Percentiles rank a stretch among this genome's conserved stretches.
Conservation (phyloP, 306 rosid species). For the Pueraria montana region DNA sequence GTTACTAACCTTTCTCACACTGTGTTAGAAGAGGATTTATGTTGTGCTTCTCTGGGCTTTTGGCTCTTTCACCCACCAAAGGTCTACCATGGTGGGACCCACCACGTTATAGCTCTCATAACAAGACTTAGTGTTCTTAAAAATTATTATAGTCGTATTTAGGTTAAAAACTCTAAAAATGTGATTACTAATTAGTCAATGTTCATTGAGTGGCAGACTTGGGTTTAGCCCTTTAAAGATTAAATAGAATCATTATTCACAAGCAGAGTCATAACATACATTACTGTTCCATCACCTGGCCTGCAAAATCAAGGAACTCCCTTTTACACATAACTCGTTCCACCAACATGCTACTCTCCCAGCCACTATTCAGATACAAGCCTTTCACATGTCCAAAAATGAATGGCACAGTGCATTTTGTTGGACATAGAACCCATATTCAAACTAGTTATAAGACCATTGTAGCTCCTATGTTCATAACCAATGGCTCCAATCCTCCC, state of each 20-base stretch:
- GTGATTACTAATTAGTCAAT: neutral
- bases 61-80: neutral
- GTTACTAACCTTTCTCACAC: too few relatives aligned
- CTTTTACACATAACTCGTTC: neutral
- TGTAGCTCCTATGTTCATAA: neutral
- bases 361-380: conserved; percentile 1
- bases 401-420: neutral
- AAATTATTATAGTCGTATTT: neutral
- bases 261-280: neutral
- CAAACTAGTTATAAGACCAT: neutral
- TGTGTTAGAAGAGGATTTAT: too few relatives aligned
- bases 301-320: neutral
- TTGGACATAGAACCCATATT: neutral
- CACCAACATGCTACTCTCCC: conserved; percentile 15
- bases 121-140: neutral
- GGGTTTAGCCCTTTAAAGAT: neutral
- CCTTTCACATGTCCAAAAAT: conserved; percentile 25
- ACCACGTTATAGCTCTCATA: neutral
- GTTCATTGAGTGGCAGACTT: too few relatives aligned
- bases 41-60: neutral
- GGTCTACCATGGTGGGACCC: neutral
- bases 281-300: neutral
- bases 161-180: neutral
- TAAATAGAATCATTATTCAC: neutral
- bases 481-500: neutral